These are phyloP conservation scores for Globisporangium cederbergense DNA, from an alignment of 352 stramenopile genomes.

Conservation along the genomic window DNA sequence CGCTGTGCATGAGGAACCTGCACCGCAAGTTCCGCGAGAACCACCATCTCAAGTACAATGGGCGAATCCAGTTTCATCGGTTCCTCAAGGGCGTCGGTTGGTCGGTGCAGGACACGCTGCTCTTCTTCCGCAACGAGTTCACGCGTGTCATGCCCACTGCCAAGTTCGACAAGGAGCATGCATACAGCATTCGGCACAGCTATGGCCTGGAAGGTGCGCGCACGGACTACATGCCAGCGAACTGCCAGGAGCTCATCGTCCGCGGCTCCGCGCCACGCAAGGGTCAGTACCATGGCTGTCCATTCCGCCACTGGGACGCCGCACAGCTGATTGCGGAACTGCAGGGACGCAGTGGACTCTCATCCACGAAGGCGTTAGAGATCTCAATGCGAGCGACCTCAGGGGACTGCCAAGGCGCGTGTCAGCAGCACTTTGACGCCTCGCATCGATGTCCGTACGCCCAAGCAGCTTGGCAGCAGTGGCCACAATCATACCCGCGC, in stretches of 20 bases:
- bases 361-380: slow-evolving; percentile 14
- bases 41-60: slow-evolving; percentile 86
- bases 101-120: slow-evolving; percentile 68
- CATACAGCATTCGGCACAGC: slow-evolving; percentile 86
- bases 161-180: slow-evolving; percentile 84
- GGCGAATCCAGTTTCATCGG: slow-evolving; percentile 75
- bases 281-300: slow-evolving; percentile 74
- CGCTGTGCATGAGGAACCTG: slow-evolving; percentile 77
- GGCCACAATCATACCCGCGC: background rate
- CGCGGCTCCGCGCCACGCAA: slow-evolving; percentile 35
- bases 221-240: slow-evolving; percentile 61
- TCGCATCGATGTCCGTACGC: slow-evolving; percentile 28
- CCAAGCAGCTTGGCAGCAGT: background rate
- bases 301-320: slow-evolving; percentile 73
- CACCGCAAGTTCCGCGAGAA: slow-evolving; percentile 68
- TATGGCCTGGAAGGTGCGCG: slow-evolving; percentile 79
- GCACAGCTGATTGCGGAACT: slow-evolving; percentile 43
- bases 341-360: slow-evolving; percentile 44
- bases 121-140: slow-evolving; percentile 80
- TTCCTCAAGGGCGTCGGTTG: slow-evolving; percentile 86
- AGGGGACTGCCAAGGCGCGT: slow-evolving; percentile 42
- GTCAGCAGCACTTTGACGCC: slow-evolving; percentile 43
- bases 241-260: slow-evolving; percentile 57
- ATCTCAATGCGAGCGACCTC: slow-evolving; percentile 32
- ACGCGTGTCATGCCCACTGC: slow-evolving; percentile 42